Conservation (phyloP, 148 eudicot species). For the Nepenthes mirabilis region DNA sequence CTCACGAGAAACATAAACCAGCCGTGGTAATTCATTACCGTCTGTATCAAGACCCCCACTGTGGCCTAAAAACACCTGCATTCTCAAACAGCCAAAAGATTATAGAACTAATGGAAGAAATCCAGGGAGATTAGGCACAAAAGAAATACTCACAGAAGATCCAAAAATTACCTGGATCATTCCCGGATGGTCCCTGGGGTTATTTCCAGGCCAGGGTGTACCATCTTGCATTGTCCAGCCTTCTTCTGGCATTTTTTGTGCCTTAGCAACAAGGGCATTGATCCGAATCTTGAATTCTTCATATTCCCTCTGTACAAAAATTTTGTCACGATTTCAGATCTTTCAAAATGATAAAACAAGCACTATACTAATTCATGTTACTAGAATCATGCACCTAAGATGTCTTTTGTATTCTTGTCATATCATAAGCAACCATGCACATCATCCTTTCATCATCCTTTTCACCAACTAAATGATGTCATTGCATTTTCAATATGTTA, state of each 20-base stretch:
- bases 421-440: too few species aligned
- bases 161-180: constrained; percentile 68
- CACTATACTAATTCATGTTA: too few species aligned
- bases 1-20: constrained; percentile 99
- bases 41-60: constrained; percentile 97
- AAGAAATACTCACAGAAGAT: neutral
- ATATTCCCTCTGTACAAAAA: constrained; percentile 69
- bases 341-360: constrained; percentile 2
- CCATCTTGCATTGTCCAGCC: constrained; percentile 99
- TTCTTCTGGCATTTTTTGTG: constrained; percentile 95
- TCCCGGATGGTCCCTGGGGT: constrained; percentile 97
- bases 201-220: constrained; percentile 94
- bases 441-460: too few species aligned
- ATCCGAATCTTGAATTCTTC: constrained; percentile 92
- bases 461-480: too few species aligned
- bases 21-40: constrained; percentile 85
- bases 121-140: neutral
- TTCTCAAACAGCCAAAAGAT: constrained; percentile 2
- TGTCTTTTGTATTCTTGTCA: too few species aligned
- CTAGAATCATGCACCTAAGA: neutral
- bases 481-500: too few species aligned
- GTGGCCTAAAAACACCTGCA: constrained; percentile 88
- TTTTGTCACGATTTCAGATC: neutral
- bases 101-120: constrained; percentile 2
- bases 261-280: constrained; percentile 93